These are phyloP conservation scores for Brassica incana DNA, from an alignment of 345 rosid species.

Conservation along the genomic window DNA sequence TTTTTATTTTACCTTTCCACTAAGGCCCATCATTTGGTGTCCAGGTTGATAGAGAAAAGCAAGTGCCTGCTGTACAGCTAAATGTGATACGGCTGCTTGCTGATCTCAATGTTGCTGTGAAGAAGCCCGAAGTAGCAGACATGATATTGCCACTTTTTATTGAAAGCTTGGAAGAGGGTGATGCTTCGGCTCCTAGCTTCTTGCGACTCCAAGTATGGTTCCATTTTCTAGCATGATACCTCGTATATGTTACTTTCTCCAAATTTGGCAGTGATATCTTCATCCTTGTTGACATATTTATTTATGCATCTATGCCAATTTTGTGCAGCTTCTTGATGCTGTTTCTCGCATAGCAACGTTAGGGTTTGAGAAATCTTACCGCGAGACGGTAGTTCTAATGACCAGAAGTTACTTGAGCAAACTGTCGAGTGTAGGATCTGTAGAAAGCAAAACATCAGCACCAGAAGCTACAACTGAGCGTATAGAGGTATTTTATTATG, in stretches of 20 bases:
- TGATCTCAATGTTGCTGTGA: conserved; percentile 86
- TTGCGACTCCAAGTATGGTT: conserved; percentile 83
- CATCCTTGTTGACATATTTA: conserved; percentile 34
- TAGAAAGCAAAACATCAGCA: conserved; percentile 82
- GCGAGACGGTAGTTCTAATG: conserved; percentile 96
- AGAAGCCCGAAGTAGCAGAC: conserved; percentile 94
- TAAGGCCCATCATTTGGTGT: conserved; percentile 39
- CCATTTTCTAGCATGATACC: conserved; percentile 36
- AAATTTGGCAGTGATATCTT: conserved; percentile 20
- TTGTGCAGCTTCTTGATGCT: conserved; percentile 94
- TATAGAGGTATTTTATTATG: conserved; percentile 58
- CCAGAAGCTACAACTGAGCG: conserved; percentile 90
- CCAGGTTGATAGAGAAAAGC: conserved; percentile 87
- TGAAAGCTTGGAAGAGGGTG: conserved; percentile 99
- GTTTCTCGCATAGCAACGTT: conserved; percentile 94
- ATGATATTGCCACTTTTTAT: conserved; percentile 96
- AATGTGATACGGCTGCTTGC: conserved; percentile 88
- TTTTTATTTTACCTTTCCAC: conserved; percentile 19
- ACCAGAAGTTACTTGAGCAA: conserved; percentile 89
- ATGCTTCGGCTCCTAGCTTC: conserved; percentile 84
- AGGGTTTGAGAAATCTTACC: conserved; percentile 98
- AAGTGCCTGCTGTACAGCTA: conserved; percentile 80
- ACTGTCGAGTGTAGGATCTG: conserved; percentile 76
- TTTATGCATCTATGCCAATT: conserved; percentile 32
- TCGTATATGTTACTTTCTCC: conserved; percentile 13